Conservation (phyloP, 2,329 filamentous ascomycete genomes). For the Penicillium expansum region DNA sequence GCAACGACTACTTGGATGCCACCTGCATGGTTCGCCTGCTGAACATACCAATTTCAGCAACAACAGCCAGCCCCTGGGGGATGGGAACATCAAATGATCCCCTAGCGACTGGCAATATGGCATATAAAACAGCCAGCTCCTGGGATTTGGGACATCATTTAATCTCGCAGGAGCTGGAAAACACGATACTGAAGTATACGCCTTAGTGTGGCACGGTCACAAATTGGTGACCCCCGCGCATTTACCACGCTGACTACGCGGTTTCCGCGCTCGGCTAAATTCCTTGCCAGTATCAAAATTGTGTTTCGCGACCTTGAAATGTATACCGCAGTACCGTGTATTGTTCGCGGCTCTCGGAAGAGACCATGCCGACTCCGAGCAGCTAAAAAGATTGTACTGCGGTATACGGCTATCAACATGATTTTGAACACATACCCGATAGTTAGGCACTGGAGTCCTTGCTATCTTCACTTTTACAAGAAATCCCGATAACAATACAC, state of each 20-base stretch:
- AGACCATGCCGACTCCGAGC: neutral
- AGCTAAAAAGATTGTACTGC: neutral
- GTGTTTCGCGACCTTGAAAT: neutral
- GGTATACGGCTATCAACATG: conserved; percentile 22
- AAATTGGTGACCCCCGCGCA: neutral
- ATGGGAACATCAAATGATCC: too few species aligned
- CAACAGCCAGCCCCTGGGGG: too few species aligned
- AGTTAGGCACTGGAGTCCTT: conserved; percentile 34
- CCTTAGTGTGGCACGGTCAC: neutral
- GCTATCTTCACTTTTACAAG: conserved; percentile 31
- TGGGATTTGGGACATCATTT: neutral
- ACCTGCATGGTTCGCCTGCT: too few species aligned
- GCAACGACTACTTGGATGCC: too few species aligned
- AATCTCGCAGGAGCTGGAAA: neutral
- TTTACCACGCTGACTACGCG: neutral
- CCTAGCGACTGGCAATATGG: too few species aligned
- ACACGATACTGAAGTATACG: neutral
- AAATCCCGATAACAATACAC: neutral
- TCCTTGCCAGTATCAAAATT: neutral
- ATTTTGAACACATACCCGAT: conserved; percentile 45
- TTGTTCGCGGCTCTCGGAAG: neutral
- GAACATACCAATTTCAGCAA: too few species aligned
- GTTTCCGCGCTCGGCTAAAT: neutral
- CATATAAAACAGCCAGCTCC: neutral
- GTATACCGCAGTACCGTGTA: neutral